Evolutionary conservation across 1,139 yeast species (phyloP), one percentile per base, ranked within the genome.

Genomic region (Nakaseomyces delphensis): DNA sequence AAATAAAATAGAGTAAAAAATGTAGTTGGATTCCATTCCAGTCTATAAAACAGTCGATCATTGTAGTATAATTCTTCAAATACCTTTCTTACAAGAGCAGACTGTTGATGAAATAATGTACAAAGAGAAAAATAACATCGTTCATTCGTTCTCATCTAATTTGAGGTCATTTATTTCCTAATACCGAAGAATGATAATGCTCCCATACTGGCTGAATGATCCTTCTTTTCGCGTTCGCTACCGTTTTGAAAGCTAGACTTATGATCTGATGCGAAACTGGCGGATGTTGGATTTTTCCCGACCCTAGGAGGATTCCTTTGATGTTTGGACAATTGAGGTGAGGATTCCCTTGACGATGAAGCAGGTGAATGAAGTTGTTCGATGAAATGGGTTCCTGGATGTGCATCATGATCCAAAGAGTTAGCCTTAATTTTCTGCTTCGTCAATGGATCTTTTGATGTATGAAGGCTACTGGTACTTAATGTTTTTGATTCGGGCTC

Each of bases 121-220:
- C n/a, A n/a, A n/a, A n/a, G n/a, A n/a, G n/a, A n/a, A n/a, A n/a
- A n/a, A n/a, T n/a, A n/a, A n/a, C n/a, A n/a, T n/a, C n/a, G n/a
- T n/a, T n/a, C n/a, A n/a, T n/a, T n/a, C n/a, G n/a, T n/a, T n/a
- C n/a, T n/a, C 27, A 23, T 23, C 10, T 8, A 23, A 8, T 8
- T 23, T 10, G 10, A 8, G 7, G 7, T 29, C 19, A 5, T 8
- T 31, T 31, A 31, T 14, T 33, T 33, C 13, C 37, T 20, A 13
- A 20, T 51, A 39, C 55, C 51, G 31, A 52, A 53, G 39, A 54
- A 53, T 11, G 56, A 46, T 36, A 52, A 52, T 6, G 42, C 41
- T 8, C 45, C 42, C 3, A 40, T 28, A 18, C 39, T 31, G 18
- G 43, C 36, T 18, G 45, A 18, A 19, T 45, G 35, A 1, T 45